Conservation (phyloP, 495 filamentous ascomycete genomes). For the Rusavskia elegans region DNA sequence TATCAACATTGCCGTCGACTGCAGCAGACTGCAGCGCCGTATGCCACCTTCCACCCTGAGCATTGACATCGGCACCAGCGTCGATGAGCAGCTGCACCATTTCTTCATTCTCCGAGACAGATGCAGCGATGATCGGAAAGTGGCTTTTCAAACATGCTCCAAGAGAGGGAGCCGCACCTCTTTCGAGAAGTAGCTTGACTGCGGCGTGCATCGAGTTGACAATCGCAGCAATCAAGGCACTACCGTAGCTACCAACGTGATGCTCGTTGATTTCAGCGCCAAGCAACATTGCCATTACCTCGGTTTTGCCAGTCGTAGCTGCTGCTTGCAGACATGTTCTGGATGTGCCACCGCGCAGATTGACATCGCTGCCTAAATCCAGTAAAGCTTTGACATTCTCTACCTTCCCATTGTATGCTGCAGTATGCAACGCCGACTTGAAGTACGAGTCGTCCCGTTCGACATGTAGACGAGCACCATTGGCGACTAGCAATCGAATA, state of each 20-base stretch:
- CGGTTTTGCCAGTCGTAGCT: slow-evolving; percentile 3
- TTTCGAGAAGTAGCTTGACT: slow-evolving; percentile 8
- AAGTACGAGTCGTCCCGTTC: not conserved
- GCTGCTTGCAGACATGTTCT: slow-evolving; percentile 5
- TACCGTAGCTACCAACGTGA: slow-evolving; percentile 7
- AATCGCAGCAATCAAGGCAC: slow-evolving; percentile 11
- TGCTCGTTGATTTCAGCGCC: slow-evolving; percentile 8
- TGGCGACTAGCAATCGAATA: not conserved
- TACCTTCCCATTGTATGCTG: not conserved
- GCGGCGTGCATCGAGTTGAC: not conserved
- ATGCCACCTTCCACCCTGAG: not conserved
- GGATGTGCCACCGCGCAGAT: not conserved
- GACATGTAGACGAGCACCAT: not conserved
- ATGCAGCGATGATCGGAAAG: not conserved
- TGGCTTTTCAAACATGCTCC: not conserved
- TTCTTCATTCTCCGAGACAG: not conserved
- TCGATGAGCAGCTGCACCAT: not conserved
- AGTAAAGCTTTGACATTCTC: slow-evolving; percentile 6
- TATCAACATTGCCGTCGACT: not conserved
- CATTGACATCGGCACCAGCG: not conserved
- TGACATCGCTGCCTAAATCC: slow-evolving; percentile 8
- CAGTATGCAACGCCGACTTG: slow-evolving; percentile 5
- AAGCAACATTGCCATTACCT: slow-evolving; percentile 9
- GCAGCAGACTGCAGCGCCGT: slow-evolving; percentile 3
- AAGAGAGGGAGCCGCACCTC: not conserved